Evolutionary conservation across 495 filamentous ascomycete species (phyloP), one percentile per base, ranked within the genome.

Genomic region (Daldinia bambusicola): DNA sequence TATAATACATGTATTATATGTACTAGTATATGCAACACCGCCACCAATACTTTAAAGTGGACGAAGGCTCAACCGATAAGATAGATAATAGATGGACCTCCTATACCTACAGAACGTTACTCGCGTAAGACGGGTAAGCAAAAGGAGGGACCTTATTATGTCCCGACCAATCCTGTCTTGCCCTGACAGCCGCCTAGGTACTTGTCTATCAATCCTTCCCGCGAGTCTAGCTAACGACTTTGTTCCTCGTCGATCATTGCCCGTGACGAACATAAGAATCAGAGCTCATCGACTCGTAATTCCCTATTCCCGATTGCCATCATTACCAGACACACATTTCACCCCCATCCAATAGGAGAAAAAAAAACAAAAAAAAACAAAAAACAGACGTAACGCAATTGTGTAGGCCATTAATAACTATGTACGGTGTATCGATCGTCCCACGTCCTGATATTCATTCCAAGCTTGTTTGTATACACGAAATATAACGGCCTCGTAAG

Each of bases 391-490:
- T 13, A 22, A 48, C 43, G 43, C 6, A 22, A 48, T 48, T 48
- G 9, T 13, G 3, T 48, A 48, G 43, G 43, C 43, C 43, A 48
- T 48, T 48, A 48, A 48, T 48, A 48, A 48, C 43, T 48, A 48
- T 48, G 43, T 48, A 48, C 18, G 18, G 43, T 48, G 34, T 48
- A 43, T 52, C 26, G 26, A 58, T 63, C 59, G 52, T 60, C 48
- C 16, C 18, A 45, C 26, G 38, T 63, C 59, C 34, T 69, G 43
- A 57, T 43, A 48, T 60, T 63, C 63, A 43, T 48, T 40, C 40
- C 69, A 52, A 63, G 52, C 41, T 43, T 48, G 34, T 57, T 57
- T 64, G 68, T 67, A 64, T 68, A 68, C 64, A 68, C 34, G 52
- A 72, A 64, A 18, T 62, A 40, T 37, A 55, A 61, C 32, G 48